Base-by-base conservation (phyloP, 495 filamentous ascomycete genomes). In the Hypoxylon lenormandii region DNA sequence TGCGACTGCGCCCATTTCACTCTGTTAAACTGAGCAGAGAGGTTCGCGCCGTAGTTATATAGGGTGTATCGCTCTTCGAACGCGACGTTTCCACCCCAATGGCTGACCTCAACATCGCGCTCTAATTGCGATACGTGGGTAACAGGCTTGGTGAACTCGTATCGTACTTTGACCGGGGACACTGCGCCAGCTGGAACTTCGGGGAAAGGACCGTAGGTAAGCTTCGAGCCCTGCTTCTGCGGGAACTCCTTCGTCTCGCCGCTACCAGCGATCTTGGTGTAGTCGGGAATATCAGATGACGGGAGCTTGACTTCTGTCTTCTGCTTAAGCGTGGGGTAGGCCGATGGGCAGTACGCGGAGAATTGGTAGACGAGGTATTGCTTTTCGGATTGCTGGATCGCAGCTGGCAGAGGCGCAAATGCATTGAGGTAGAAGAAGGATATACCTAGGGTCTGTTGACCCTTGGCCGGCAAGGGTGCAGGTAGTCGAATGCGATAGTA, bases 51-150 rank as follows among this genome's bases (percentile, higher is more conserved):
- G 51, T 89, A 86, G 83, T 98, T 96, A 73, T 86, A 86, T 67
- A 97, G 86, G 79, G 88, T 91, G 83, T 97, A 97, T 50, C 93
- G 88, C 77, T 98, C 95, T 77, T 98, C 96, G 22, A 91, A 90
- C 0, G 94, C 95, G 40, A 98, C 79, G 76, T 98, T 98, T 21
- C 95, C 96, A 64, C 95, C 95, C 95, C 95, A 98, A 77, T 98
- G 96, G 70, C 91, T 95, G 64, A 98, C 90, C 78, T 98, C 94
- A 59, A 98, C 80, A 71, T 97, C 93, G 21, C 95, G 89, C 82
- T 97, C 91, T 43, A 97, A 81, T 5, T 86, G 77, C 15, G 85
- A 86, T 37, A 90, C 85, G 70, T 92, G 91, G 56, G 88, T 89
- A 40, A 98, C 80, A 5, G 95, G 96, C 77, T 91, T 92, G 43